These are phyloP conservation scores for Dalbergia cultrata DNA, from an alignment of 306 rosid species.

Conservation along the genomic window DNA sequence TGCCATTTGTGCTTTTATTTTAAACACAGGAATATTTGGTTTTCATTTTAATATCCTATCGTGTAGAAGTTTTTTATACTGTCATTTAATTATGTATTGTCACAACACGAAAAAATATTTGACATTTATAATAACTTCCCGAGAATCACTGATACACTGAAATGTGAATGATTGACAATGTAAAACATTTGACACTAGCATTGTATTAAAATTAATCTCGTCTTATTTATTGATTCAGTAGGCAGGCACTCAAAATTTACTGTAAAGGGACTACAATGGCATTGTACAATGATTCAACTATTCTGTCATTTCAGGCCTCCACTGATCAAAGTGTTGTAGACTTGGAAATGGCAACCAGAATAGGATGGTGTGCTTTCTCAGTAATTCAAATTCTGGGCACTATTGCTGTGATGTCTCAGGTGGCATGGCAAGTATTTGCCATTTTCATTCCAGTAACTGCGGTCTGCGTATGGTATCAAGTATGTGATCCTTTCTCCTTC, in stretches of 20 bases:
- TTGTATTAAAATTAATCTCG: too few species aligned
- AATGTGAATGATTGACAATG: too few species aligned
- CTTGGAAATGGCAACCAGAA: constrained; percentile 77
- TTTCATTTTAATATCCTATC: too few species aligned
- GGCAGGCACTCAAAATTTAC: background rate
- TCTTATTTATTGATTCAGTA: background rate
- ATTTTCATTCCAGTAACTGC: constrained; percentile 88
- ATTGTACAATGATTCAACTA: background rate
- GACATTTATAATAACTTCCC: too few species aligned
- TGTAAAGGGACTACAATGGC: too few species aligned
- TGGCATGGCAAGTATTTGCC: constrained; percentile 95
- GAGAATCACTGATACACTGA: too few species aligned
- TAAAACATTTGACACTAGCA: too few species aligned
- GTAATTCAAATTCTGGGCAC: constrained; percentile 85
- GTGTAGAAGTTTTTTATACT: too few species aligned
- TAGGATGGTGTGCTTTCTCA: constrained; percentile 98
- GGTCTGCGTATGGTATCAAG: constrained; percentile 96
- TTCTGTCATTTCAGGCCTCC: constrained; percentile 74
- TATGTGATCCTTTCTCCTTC: constrained; percentile 51
- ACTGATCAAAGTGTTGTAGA: constrained; percentile 95
- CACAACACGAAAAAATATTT: too few species aligned
- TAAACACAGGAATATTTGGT: background rate
- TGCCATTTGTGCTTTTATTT: background rate
- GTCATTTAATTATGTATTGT: too few species aligned
- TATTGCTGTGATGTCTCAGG: constrained; percentile 95